phyloP scores from a whole-genome alignment of 257 asterid genomes.

The Fraxinus americana region DNA sequence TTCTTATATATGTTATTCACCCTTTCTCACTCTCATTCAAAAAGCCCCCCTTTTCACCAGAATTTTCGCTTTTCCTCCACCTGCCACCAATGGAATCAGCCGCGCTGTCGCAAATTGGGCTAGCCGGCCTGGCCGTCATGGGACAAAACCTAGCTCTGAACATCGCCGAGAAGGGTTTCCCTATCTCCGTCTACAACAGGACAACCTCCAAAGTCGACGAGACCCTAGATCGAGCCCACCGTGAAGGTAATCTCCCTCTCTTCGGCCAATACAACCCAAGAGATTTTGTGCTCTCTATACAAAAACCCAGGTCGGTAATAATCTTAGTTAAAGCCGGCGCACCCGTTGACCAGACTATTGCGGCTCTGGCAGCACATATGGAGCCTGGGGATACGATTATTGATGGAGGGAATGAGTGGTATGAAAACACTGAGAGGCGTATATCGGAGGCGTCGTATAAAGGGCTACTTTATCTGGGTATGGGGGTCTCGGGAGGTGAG shows the following conservation, averaged over 20 bases:
- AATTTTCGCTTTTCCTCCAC: not conserved
- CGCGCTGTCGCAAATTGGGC: slow-evolving; percentile 50
- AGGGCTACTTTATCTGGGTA: slow-evolving; percentile 51
- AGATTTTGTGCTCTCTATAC: slow-evolving; percentile 45
- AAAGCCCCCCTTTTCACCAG: not conserved
- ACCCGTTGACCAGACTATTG: slow-evolving; percentile 56
- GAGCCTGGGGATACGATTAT: slow-evolving; percentile 61
- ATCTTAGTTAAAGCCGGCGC: slow-evolving; percentile 57
- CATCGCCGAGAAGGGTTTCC: slow-evolving; percentile 56
- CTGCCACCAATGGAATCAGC: slow-evolving; percentile 22
- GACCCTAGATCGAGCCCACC: slow-evolving; percentile 50
- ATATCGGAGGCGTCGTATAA: slow-evolving; percentile 30
- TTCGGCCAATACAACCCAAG: slow-evolving; percentile 42
- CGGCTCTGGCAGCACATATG: slow-evolving; percentile 44
- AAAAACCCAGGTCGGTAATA: slow-evolving; percentile 48
- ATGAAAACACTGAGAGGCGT: slow-evolving; percentile 52
- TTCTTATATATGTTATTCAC: not conserved
- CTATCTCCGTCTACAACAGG: slow-evolving; percentile 54
- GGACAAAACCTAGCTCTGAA: slow-evolving; percentile 55
- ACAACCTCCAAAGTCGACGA: slow-evolving; percentile 54
- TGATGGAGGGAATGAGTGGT: slow-evolving; percentile 64
- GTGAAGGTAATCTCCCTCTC: slow-evolving; percentile 45
- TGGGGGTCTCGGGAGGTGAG: slow-evolving; percentile 64
- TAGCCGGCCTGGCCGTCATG: slow-evolving; percentile 59
- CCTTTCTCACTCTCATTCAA: not conserved